Conservation (phyloP, 148 eudicot genomes). For the Beta vulgaris region DNA sequence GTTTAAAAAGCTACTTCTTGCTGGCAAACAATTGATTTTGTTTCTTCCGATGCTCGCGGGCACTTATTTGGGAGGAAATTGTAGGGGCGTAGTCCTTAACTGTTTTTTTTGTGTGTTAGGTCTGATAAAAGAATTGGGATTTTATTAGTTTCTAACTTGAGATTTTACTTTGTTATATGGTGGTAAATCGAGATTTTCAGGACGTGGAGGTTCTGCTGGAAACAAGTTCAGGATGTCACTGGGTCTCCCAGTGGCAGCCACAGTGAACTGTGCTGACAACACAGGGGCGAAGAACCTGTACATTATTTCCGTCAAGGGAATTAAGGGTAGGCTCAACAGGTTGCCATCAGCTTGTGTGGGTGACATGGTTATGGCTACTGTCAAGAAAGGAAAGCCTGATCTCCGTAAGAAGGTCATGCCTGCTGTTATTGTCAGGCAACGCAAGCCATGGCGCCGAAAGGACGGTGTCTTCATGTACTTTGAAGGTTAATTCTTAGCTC, state of each 20-base stretch:
- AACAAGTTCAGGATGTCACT: conserved; percentile 85
- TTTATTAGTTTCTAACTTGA: not conserved
- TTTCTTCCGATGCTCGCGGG: too few relatives aligned
- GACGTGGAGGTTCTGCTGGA: conserved; percentile 82
- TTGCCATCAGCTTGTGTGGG: conserved; percentile 82
- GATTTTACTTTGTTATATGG: not conserved
- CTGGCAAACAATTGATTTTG: too few relatives aligned
- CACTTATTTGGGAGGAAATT: too few relatives aligned
- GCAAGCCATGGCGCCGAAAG: conserved; percentile 92
- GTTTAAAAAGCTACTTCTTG: too few relatives aligned
- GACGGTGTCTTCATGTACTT: conserved; percentile 82
- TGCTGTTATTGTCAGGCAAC: conserved; percentile 73
- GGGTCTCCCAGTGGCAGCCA: conserved; percentile 81
- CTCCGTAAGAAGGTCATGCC: conserved; percentile 85
- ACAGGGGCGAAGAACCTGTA: conserved; percentile 71
- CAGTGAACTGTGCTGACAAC: conserved; percentile 74
- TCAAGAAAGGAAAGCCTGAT: conserved; percentile 74
- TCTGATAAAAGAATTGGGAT: too few relatives aligned
- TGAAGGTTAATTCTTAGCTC: conserved; percentile 42
- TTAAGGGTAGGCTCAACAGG: conserved; percentile 68
- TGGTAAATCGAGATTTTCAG: conserved; percentile 14
- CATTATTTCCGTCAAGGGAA: conserved; percentile 80
- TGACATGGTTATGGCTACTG: conserved; percentile 79
- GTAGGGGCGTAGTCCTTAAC: too few relatives aligned
- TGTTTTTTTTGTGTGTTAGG: too few relatives aligned